Evolutionary conservation across 2,329 filamentous ascomycete species (phyloP).

Genomic region (Pseudocercospora macadamiae): DNA sequence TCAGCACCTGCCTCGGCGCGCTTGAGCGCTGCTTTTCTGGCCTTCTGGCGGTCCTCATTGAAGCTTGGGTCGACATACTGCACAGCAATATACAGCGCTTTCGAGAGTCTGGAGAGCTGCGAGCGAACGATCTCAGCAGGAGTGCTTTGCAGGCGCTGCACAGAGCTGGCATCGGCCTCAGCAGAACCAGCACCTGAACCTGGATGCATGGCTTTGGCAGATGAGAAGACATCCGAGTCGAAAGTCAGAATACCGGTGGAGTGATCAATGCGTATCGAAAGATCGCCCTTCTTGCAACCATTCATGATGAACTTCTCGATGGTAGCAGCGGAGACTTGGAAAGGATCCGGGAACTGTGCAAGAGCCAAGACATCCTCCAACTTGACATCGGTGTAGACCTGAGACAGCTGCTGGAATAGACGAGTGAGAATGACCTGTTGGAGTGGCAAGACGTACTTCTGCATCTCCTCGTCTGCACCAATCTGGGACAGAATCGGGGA

Average conservation of each 20-base stretch:
- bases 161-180: conserved; percentile 78
- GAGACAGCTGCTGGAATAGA: conserved; percentile 97
- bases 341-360: conserved; percentile 93
- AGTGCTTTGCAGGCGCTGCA: conserved; percentile 95
- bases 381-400: conserved; percentile 98
- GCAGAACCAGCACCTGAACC: conserved; percentile 84
- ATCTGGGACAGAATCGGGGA: conserved; percentile 94
- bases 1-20: conserved; percentile 87
- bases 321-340: conserved; percentile 84
- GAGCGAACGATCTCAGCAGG: conserved; percentile 96
- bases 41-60: conserved; percentile 77
- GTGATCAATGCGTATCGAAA: conserved; percentile 94
- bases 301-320: conserved; percentile 99
- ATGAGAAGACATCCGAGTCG: conserved; percentile 97
- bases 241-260: conserved; percentile 94
- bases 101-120: conserved; percentile 87
- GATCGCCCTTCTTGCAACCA: conserved; percentile 98
- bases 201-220: conserved; percentile 85
- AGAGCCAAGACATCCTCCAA: conserved; percentile 90
- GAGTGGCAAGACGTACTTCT: conserved; percentile 91
- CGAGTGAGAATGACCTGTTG: conserved; percentile 98
- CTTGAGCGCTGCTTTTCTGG: conserved; percentile 76
- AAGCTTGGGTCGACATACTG: conserved; percentile 93
- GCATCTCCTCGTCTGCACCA: conserved; percentile 90
- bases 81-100: conserved; percentile 88